Conservation (phyloP, 805 yeast genomes). For the Cyberlindnera xylosilytica region DNA sequence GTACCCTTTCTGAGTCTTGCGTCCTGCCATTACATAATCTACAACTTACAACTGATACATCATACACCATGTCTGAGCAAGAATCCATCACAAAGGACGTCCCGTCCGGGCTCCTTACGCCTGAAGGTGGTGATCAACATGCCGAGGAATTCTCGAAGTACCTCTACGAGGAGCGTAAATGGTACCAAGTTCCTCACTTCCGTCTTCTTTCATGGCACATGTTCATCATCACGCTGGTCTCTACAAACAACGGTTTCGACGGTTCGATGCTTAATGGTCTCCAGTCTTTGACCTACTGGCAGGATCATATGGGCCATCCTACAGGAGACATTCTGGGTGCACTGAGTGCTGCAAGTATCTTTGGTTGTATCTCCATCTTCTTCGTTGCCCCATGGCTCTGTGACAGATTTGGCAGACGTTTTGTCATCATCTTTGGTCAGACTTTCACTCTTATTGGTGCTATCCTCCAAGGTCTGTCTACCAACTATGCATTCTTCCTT, state of each 20-base stretch:
- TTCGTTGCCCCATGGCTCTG: slow-evolving; percentile 25
- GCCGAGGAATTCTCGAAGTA: too few relatives aligned
- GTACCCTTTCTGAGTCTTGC: too few relatives aligned
- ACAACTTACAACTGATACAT: too few relatives aligned
- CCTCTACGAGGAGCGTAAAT: too few relatives aligned
- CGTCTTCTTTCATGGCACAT: slow-evolving; percentile 19
- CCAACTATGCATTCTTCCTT: slow-evolving; percentile 25
- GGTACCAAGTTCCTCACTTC: too few relatives aligned
- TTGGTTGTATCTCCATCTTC: slow-evolving; percentile 36
- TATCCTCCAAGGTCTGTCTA: slow-evolving; percentile 23
- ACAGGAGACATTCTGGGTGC: slow-evolving; percentile 38
- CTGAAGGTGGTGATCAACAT: too few relatives aligned
- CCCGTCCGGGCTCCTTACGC: too few relatives aligned
- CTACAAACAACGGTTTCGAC: slow-evolving; percentile 27
- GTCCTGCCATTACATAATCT: too few relatives aligned
- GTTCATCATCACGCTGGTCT: slow-evolving; percentile 40
- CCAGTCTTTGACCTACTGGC: slow-evolving; percentile 42
- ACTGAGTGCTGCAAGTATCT: slow-evolving; percentile 36
- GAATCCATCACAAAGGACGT: too few relatives aligned
- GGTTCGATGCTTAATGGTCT: slow-evolving; percentile 48
- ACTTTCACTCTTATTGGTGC: slow-evolving; percentile 23
- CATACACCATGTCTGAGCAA: too few relatives aligned
- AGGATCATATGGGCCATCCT: slow-evolving; percentile 35
- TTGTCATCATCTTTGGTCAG: slow-evolving; percentile 22
- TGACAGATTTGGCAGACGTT: slow-evolving; percentile 41